phyloP scores from a whole-genome alignment of 2,329 filamentous ascomycete genomes.

The Aspergillus pseudotamarii region DNA sequence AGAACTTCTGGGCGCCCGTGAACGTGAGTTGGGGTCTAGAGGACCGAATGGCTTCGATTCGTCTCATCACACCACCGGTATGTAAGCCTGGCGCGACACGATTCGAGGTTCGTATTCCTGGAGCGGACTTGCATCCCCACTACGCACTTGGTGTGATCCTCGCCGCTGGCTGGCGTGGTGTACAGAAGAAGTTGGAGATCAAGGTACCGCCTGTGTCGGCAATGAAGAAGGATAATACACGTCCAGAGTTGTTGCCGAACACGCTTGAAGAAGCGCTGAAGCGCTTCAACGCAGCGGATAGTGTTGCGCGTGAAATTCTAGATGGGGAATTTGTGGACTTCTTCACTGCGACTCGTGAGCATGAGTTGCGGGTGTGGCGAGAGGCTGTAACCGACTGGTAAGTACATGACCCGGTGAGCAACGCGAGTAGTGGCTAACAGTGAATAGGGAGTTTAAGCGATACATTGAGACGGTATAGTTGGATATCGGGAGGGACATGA shows the following conservation, averaged over 20 bases:
- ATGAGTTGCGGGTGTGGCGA: conserved; percentile 86
- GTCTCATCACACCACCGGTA: conserved; percentile 84
- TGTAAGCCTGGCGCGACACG: conserved; percentile 66
- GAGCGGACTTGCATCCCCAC: conserved; percentile 89
- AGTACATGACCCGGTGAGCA: conserved; percentile 39
- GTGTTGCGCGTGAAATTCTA: conserved; percentile 86
- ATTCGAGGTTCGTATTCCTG: conserved; percentile 28
- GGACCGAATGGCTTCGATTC: conserved; percentile 85
- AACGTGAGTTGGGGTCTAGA: conserved; percentile 96
- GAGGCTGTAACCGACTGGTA: conserved; percentile 96
- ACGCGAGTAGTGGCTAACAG: conserved; percentile 6
- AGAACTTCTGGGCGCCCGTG: conserved; percentile 98
- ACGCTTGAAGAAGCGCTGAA: conserved; percentile 79
- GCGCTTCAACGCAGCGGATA: conserved; percentile 72
- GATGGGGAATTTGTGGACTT: conserved; percentile 94
- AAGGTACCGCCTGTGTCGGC: conserved; percentile 75
- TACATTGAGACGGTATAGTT: conserved; percentile 71
- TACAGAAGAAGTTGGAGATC: conserved; percentile 87
- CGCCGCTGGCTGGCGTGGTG: conserved; percentile 87
- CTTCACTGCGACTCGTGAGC: conserved; percentile 87
- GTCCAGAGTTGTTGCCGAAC: conserved; percentile 64
- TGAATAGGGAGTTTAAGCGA: conserved; percentile 66
- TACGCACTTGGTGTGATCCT: conserved; percentile 83
- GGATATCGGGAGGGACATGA: background rate
- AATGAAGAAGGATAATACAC: conserved; percentile 66